phyloP scores from a whole-genome alignment of 2,329 filamentous ascomycete genomes.

The Monosporascus sp. region DNA sequence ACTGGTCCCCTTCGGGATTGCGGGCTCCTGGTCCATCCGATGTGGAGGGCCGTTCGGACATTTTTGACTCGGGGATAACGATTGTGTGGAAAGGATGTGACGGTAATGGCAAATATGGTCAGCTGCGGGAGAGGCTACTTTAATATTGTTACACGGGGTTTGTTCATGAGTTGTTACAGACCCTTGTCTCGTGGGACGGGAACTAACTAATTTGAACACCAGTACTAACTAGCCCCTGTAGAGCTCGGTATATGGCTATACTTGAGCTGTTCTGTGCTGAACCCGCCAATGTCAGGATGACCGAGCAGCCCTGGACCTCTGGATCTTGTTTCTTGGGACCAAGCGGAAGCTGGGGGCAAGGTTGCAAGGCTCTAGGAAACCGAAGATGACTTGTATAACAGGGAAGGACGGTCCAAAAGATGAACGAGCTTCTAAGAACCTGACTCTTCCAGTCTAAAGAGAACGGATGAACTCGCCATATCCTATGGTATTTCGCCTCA shows the following conservation, averaged over 20 bases:
- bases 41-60: constrained; percentile 36
- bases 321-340: background rate
- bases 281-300: background rate
- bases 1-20: constrained; percentile 21
- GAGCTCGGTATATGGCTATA: background rate
- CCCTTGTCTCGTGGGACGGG: background rate
- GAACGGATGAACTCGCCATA: background rate
- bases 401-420: background rate
- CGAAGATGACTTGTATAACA: background rate
- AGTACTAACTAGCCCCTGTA: background rate
- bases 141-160: background rate
- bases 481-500: background rate
- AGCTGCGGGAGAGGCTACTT: constrained; percentile 3
- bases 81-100: constrained; percentile 18
- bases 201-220: background rate
- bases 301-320: background rate
- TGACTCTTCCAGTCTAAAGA: background rate
- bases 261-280: background rate
- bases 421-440: background rate
- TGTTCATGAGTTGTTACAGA: background rate
- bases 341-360: background rate
- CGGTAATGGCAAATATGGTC: constrained; percentile 18
- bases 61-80: constrained; percentile 6
- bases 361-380: background rate
- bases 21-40: constrained; percentile 31